A percentile compares a stretch with the other conserved stretches of the same genome.
Evolutionary conservation across 2,329 filamentous ascomycete species (phyloP).

Genomic region (Fonsecaea pedrosoi): DNA sequence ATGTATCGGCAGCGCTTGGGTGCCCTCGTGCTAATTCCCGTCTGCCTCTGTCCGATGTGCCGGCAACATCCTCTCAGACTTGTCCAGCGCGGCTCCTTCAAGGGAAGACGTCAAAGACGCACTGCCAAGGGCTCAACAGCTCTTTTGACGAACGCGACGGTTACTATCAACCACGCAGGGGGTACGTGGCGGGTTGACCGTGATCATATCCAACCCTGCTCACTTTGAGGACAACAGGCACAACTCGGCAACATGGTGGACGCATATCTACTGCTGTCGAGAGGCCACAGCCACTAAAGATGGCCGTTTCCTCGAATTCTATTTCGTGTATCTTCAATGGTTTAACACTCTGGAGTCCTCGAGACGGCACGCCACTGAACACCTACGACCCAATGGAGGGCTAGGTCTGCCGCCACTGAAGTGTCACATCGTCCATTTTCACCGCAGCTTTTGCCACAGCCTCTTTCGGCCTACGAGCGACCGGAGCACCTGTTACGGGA

Average conservation of each 20-base stretch:
- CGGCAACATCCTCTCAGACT: not conserved
- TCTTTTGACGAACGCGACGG: conserved; percentile 6
- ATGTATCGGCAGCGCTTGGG: not conserved
- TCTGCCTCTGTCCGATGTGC: not conserved
- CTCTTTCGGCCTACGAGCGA: conserved; percentile 54
- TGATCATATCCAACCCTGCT: too few relatives aligned
- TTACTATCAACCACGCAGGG: too few relatives aligned
- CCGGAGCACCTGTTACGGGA: conserved; percentile 56
- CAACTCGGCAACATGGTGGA: not conserved
- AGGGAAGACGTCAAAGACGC: conserved; percentile 3
- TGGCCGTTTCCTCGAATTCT: not conserved
- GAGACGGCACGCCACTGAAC: not conserved
- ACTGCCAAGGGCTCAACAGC: conserved; percentile 20
- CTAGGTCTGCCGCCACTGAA: not conserved
- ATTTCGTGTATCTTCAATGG: not conserved
- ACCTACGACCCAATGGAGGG: not conserved
- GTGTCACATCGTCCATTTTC: not conserved
- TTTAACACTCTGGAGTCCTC: not conserved
- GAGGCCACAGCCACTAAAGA: not conserved
- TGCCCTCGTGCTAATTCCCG: not conserved
- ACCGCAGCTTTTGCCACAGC: not conserved
- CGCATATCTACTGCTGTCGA: not conserved
- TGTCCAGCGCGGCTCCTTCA: not conserved
- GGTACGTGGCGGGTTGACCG: too few relatives aligned
- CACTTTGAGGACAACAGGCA: too few relatives aligned